Conservation (phyloP, 257 asterid genomes). For the Salvia rosmarinus region DNA sequence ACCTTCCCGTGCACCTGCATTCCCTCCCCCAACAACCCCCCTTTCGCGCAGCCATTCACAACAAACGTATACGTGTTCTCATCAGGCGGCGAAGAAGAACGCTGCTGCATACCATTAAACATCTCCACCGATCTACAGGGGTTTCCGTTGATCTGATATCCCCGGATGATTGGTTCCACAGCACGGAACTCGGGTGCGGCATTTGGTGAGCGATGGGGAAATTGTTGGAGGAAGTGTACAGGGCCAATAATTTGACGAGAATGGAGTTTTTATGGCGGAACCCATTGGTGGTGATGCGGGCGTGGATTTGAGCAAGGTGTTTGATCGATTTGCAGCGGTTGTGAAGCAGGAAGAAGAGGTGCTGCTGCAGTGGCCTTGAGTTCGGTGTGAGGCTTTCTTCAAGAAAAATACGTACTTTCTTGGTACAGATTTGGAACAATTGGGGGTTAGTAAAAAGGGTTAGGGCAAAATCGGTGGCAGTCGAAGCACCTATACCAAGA, state of each 20-base stretch:
- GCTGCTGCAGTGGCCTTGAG: constrained; percentile 58
- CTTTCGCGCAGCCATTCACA: constrained; percentile 59
- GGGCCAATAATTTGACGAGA: constrained; percentile 58
- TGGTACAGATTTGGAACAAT: not conserved
- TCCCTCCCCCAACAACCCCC: constrained; percentile 57
- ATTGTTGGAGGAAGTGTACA: constrained; percentile 45
- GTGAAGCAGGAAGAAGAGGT: constrained; percentile 53
- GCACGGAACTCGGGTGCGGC: constrained; percentile 52
- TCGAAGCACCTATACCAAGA: not conserved
- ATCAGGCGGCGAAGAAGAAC: constrained; percentile 54
- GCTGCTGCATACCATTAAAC: constrained; percentile 49
- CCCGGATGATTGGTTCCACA: constrained; percentile 79
- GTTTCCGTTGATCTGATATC: constrained; percentile 40
- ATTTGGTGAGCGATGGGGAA: constrained; percentile 50
- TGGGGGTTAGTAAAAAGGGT: no score
- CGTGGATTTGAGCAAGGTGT: constrained; percentile 63
- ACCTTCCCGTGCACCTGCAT: constrained; percentile 69
- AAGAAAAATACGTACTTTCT: constrained; percentile 39
- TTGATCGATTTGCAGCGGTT: constrained; percentile 48
- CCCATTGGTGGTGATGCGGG: constrained; percentile 58
- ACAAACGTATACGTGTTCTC: constrained; percentile 64
- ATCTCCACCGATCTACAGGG: constrained; percentile 45
- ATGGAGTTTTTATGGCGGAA: constrained; percentile 62
- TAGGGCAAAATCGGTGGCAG: not conserved
- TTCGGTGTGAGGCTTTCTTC: constrained; percentile 41